Evolutionary conservation across 2,329 filamentous ascomycete genomes (phyloP), one percentile per base, ranked within the genome.

Genomic region (Corinectria fuckeliana): DNA sequence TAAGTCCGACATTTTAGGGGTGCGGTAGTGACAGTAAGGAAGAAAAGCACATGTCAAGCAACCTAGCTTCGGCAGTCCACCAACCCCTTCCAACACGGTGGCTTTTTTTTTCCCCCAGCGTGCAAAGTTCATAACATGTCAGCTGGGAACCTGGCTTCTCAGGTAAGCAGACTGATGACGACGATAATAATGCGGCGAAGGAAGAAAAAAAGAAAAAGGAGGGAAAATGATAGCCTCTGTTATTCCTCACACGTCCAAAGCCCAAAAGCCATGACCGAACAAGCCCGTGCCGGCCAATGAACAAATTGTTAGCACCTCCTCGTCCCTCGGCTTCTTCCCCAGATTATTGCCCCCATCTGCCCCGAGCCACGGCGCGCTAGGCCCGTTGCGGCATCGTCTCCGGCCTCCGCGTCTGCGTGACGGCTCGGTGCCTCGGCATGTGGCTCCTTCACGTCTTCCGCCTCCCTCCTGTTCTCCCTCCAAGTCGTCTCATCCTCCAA

Each of bases 241-340:
- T 30, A 5, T 14, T n/a, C n/a, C n/a, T n/a, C n/a, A n/a, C n/a
- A n/a, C n/a, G n/a, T n/a, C n/a, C n/a, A n/a, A 36, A 14, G 32
- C 32, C 8, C 11, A 36, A 14, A 3, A 14, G 13, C 32, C 3
- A 5, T 10, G n/a, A 42, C 39, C 50, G 39, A 28, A 16, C 38
- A 32, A 11, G 25, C 1, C 26, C 25, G 20, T 26, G 34, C 5
- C n/a, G 47, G 28, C 49, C 34, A 50, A 58, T 58, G 56, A 45
- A 16, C 20, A 18, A 47, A 45, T 38, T 61, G 49, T 52, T 47
- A 52, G 28, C 30, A 50, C 45, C 39, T 62, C 55, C 13, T 60
- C 50, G 61, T 65, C 57, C 69, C 69, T 69, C 68, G 69, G 69
- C 63, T 64, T 48, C 59, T 71, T 69, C 69, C 69, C 69, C 69